Percentiles rank a stretch among this genome's conserved stretches.
phyloP scores from a whole-genome alignment of 164 flowering plant species.

The Nymphaea colorata region DNA sequence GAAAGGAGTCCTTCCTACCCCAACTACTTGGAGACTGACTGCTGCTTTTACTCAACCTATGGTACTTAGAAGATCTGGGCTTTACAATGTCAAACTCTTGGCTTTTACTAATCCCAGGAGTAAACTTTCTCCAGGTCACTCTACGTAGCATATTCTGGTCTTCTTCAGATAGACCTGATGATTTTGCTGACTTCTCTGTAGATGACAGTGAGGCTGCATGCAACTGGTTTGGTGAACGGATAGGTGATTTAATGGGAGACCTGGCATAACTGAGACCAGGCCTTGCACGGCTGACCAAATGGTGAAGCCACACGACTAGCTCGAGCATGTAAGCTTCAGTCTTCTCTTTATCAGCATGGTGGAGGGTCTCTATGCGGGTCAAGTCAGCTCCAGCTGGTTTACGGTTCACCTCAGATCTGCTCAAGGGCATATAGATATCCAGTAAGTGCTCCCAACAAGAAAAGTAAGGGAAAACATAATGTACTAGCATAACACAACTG shows the following conservation, averaged over 20 bases:
- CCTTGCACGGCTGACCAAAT: slow-evolving; percentile 55
- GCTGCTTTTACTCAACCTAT: slow-evolving; percentile 68
- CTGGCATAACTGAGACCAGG: slow-evolving; percentile 28
- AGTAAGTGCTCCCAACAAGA: not conserved
- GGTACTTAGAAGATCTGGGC: slow-evolving; percentile 30
- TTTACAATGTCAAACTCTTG: slow-evolving; percentile 72
- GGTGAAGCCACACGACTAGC: slow-evolving; percentile 87
- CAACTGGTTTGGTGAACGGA: slow-evolving; percentile 59
- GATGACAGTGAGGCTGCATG: slow-evolving; percentile 17
- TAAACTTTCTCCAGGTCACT: slow-evolving; percentile 59
- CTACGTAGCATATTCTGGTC: slow-evolving; percentile 80
- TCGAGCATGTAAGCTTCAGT: slow-evolving; percentile 80
- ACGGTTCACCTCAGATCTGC: slow-evolving; percentile 67
- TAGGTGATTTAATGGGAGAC: slow-evolving; percentile 77
- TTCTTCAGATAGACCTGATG: slow-evolving; percentile 47
- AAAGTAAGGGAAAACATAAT: not conserved
- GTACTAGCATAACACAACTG: not conserved
- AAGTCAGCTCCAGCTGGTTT: slow-evolving; percentile 54
- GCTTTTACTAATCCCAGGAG: slow-evolving; percentile 90
- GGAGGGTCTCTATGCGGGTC: slow-evolving; percentile 72
- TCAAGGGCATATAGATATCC: not conserved
- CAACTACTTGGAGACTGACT: slow-evolving; percentile 64
- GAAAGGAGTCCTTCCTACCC: slow-evolving; percentile 32
- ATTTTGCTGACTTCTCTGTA: slow-evolving; percentile 19
- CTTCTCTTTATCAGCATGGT: slow-evolving; percentile 91